Evolutionary conservation across 345 rosid genomes (phyloP).

Genomic region (Eucalyptus cloeziana): DNA sequence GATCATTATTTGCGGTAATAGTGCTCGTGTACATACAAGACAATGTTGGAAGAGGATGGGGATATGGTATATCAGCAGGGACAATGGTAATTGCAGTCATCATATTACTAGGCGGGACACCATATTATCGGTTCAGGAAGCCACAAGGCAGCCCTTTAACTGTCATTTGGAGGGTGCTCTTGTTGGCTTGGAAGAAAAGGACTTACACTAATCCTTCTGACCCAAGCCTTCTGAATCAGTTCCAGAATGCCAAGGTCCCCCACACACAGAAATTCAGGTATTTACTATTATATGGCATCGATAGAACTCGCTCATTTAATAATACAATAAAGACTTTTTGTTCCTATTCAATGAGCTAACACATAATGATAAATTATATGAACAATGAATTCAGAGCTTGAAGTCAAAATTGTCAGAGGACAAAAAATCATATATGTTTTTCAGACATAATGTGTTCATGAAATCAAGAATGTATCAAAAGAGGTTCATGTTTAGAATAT

Average conservation of each 20-base stretch:
- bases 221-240: conserved; percentile 46
- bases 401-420: not conserved
- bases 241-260: conserved; percentile 38
- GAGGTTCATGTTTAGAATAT: not conserved
- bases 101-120: conserved; percentile 49
- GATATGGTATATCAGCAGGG: conserved; percentile 80
- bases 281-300: not conserved
- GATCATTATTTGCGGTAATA: conserved; percentile 68
- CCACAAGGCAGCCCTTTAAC: conserved; percentile 88
- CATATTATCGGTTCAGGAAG: conserved; percentile 56
- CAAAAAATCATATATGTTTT: not conserved
- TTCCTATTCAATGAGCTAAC: not conserved
- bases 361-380: not conserved
- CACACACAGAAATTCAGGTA: conserved; percentile 48
- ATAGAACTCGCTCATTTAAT: not conserved
- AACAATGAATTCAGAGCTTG: not conserved
- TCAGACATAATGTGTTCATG: not conserved
- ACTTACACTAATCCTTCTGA: conserved; percentile 34
- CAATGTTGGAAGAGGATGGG: conserved; percentile 90
- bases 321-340: not conserved
- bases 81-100: conserved; percentile 61
- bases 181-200: conserved; percentile 79
- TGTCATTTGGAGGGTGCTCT: conserved; percentile 58
- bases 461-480: not conserved
- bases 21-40: conserved; percentile 83